phyloP scores from a whole-genome alignment of 495 filamentous ascomycete genomes.

The Chaetomidium leptoderma region DNA sequence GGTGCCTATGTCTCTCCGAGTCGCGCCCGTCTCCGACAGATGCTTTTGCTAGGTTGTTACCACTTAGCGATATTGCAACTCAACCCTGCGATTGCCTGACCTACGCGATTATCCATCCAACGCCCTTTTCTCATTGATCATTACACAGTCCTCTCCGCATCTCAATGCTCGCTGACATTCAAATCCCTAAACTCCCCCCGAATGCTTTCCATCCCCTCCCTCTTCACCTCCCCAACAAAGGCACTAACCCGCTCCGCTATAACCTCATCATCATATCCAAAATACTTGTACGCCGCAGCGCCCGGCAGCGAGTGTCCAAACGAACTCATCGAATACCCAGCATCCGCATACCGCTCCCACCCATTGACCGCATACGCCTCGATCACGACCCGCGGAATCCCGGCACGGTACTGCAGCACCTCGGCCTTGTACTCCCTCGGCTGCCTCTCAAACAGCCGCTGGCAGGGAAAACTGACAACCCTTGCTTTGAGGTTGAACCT shows the following conservation, averaged over 20 bases:
- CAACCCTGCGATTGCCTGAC: too few relatives aligned
- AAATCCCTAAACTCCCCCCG: constrained; percentile 5
- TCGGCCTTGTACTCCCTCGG: constrained; percentile 45
- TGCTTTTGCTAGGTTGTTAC: too few relatives aligned
- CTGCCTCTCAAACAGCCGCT: constrained; percentile 52
- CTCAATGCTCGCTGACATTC: not conserved
- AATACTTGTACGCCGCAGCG: constrained; percentile 49
- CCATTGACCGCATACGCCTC: constrained; percentile 54
- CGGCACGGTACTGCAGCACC: constrained; percentile 33
- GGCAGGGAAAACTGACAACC: constrained; percentile 54
- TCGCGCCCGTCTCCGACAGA: too few relatives aligned
- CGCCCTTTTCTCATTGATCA: too few relatives aligned
- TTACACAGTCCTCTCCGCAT: too few relatives aligned
- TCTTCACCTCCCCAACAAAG: not conserved
- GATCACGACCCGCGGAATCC: constrained; percentile 47
- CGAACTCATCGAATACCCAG: constrained; percentile 43
- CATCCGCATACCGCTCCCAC: constrained; percentile 58
- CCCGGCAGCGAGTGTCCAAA: constrained; percentile 50
- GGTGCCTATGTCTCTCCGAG: too few relatives aligned
- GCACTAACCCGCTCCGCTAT: not conserved
- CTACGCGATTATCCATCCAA: too few relatives aligned
- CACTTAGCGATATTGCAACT: too few relatives aligned
- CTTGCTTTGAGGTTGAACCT: constrained; percentile 36
- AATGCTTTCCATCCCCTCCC: not conserved
- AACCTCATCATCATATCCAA: constrained; percentile 18